Base-by-base conservation (phyloP, 768 basidiomycete species). In the Lactarius akahatsu region DNA sequence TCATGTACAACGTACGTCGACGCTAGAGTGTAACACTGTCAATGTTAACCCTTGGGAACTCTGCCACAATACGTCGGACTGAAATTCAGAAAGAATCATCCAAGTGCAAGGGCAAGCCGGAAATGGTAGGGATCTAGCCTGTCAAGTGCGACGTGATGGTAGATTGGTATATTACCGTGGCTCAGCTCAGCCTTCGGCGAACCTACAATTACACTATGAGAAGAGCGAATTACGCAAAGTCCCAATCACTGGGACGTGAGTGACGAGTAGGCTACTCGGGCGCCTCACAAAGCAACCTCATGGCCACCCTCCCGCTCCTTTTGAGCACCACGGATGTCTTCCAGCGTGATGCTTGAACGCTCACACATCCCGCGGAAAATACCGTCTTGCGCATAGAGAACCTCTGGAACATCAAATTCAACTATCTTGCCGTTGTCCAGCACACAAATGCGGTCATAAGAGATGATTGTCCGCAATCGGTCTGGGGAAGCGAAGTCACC, bases 341-440 rank as follows among this genome's bases (percentile, higher is more conserved):
- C 85, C 13, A 88, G 73, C 18, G 85, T 81, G 68, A 95, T 91
- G 38, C 84, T 84, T n/a, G 90, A 91, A 64, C 86, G 86, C 34
- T 92, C 87, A 72, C 92, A 94, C 92, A 96, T 95, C 57, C 86
- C 85, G 45, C 86, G 83, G 80, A 96, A 96, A 69, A 92, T 88
- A 1, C 91, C 87, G 59, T 83, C 80, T 3, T 78, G 66, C 8
- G 75, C 71, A 76, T 85, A 94, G 20, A 96, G 76, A 52, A 80
- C 83, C 30, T 80, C 77, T 0, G 94, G 93, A 3, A 90, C 88
- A 74, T 94, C 93, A 72, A 91, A 91, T 82, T 96, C 94, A 81
- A 85, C 87, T 63, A 95, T 89, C 62, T 79, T 77, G 0, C 94
- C 94, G 2, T 87, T 86, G 72, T 92, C 88, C 74, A 96, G 85